Conservation (phyloP, 306 rosid species). For the Dryas octopetala region DNA sequence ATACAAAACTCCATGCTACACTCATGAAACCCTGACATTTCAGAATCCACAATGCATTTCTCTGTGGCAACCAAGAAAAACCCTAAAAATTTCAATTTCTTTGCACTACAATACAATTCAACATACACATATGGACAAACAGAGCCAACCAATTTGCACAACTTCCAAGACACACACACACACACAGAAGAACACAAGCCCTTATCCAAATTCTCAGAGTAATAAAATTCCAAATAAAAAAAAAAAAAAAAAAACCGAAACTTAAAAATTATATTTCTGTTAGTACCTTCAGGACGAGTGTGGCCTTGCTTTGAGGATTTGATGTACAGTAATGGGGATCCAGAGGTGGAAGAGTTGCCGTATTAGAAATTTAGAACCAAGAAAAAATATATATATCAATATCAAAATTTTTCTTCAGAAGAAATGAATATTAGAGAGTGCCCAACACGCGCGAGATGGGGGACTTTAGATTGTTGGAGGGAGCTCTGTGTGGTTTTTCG, state of each 20-base stretch:
- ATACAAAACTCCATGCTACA: conserved; percentile 40
- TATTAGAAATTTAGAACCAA: conserved; percentile 11
- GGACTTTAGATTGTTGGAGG: conserved; percentile 49
- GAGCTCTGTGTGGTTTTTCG: conserved; percentile 36
- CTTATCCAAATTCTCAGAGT: conserved; percentile 16
- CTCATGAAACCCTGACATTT: conserved; percentile 42
- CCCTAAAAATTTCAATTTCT: conserved; percentile 49
- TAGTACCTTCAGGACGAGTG: conserved; percentile 21
- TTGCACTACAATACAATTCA: conserved; percentile 15
- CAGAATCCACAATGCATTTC: conserved; percentile 56
- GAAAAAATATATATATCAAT: background rate
- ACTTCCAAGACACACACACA: conserved; percentile 29
- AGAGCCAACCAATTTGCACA: conserved; percentile 17
- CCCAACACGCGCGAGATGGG: conserved; percentile 35
- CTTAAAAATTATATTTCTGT: background rate
- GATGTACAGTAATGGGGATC: conserved; percentile 14
- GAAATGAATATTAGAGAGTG: conserved; percentile 28
- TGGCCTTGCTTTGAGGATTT: background rate
- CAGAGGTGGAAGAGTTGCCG: conserved; percentile 2
- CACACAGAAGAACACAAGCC: conserved; percentile 17
- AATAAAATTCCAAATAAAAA: background rate
- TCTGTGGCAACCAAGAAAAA: conserved; percentile 36
- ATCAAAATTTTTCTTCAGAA: background rate
- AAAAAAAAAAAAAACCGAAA: background rate
- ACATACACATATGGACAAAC: conserved; percentile 15